Percentiles rank a stretch among this genome's conserved stretches.
Conservation (phyloP, 306 rosid genomes). For the Castanea mollissima region DNA sequence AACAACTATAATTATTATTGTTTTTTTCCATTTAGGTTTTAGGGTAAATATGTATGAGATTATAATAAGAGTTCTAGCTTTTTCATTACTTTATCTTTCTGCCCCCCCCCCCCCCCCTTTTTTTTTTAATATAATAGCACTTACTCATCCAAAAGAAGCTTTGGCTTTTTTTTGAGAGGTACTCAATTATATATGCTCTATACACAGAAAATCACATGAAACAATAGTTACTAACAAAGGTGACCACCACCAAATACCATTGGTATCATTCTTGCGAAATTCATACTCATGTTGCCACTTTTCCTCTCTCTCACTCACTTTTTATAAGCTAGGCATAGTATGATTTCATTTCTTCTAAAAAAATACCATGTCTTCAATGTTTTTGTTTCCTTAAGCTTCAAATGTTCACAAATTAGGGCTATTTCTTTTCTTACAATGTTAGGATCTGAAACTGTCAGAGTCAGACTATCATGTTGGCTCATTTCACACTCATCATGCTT, state of each 20-base stretch:
- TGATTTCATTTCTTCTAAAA: constrained; percentile 37
- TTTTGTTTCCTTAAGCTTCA: constrained; percentile 41
- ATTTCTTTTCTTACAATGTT: constrained; percentile 37
- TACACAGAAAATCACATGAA: constrained; percentile 20
- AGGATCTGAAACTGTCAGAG: constrained; percentile 15
- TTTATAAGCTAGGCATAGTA: constrained; percentile 20
- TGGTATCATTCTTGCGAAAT: constrained; percentile 49
- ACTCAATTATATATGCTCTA: constrained; percentile 21
- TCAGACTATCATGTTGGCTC: constrained; percentile 36
- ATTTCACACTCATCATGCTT: constrained; percentile 20
- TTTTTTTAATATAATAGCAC: neutral
- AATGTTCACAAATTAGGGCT: constrained; percentile 17
- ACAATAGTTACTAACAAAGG: constrained; percentile 12
- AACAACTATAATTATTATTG: constrained; percentile 24
- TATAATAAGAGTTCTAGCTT: constrained; percentile 21
- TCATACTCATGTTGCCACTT: constrained; percentile 36
- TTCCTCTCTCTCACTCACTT: constrained; percentile 6
- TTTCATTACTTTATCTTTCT: neutral
- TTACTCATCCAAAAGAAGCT: constrained; percentile 11
- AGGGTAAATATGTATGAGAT: constrained; percentile 10
- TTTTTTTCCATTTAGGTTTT: constrained; percentile 26
- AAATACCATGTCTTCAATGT: constrained; percentile 13
- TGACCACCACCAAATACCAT: constrained; percentile 34
- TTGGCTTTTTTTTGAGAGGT: constrained; percentile 8
- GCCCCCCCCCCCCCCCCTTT: too few relatives aligned